These are phyloP conservation scores for Candida ipomoeae DNA, from an alignment of 805 yeast species.

Conservation along the genomic window DNA sequence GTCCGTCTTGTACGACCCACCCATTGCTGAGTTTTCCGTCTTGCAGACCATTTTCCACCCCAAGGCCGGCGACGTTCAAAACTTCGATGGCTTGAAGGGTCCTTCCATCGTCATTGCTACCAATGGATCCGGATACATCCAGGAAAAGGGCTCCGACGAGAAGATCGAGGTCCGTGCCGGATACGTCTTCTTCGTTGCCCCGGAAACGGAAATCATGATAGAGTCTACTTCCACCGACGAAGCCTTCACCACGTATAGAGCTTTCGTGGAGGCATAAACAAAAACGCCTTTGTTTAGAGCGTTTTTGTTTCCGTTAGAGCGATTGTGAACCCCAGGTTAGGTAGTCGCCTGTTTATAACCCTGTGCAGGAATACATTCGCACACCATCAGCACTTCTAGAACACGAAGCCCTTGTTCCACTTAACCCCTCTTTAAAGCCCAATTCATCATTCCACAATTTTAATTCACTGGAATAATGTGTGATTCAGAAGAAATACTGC, in stretches of 20 bases:
- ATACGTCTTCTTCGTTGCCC: slow-evolving; percentile 79
- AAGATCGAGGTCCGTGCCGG: slow-evolving; percentile 57
- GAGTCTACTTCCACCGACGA: slow-evolving; percentile 42
- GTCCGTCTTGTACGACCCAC: slow-evolving; percentile 81
- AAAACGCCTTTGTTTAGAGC: background rate
- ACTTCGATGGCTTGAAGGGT: slow-evolving; percentile 63
- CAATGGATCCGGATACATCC: slow-evolving; percentile 66
- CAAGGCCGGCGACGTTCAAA: slow-evolving; percentile 47
- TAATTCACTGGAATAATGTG: background rate
- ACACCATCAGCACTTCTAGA: background rate
- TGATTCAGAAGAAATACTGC: background rate
- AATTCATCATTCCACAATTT: background rate
- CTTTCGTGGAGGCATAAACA: slow-evolving; percentile 68
- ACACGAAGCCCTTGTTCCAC: too few species aligned
- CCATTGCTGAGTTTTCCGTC: slow-evolving; percentile 95
- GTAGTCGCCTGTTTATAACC: background rate
- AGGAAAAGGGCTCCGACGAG: slow-evolving; percentile 38
- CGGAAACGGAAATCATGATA: slow-evolving; percentile 63
- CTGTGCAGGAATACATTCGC: background rate
- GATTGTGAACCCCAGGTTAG: too few species aligned
- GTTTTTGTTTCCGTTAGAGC: background rate
- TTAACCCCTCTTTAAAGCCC: too few species aligned
- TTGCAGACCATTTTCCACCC: slow-evolving; percentile 65
- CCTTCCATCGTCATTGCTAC: slow-evolving; percentile 86
- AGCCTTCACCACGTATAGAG: slow-evolving; percentile 78